A percentile compares a stretch with the other conserved stretches of the same genome.
phyloP scores from a whole-genome alignment of 139 green algal species.

The Chlamydomonas sphaeroides region DNA sequence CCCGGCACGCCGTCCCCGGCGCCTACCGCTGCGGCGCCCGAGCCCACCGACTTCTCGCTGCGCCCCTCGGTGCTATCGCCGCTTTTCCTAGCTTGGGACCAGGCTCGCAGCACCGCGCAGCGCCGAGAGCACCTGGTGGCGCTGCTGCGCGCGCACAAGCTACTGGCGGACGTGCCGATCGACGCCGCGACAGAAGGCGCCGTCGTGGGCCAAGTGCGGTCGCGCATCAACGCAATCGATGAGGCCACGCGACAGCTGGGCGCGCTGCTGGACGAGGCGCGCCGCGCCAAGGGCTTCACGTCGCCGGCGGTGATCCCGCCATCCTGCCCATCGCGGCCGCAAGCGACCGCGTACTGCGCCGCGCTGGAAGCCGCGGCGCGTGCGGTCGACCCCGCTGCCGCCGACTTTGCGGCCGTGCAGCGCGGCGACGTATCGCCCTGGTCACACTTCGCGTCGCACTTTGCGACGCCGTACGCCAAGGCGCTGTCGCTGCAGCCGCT shows the following conservation, averaged over 20 bases:
- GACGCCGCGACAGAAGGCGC: not conserved
- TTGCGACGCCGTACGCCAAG: conserved; percentile 38
- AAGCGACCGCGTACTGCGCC: conserved; percentile 35
- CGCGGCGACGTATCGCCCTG: conserved; percentile 45
- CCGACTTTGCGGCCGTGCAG: conserved; percentile 36
- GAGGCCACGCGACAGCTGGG: not conserved
- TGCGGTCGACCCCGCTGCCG: conserved; percentile 1
- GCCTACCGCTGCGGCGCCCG: too few species aligned
- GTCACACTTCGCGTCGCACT: conserved; percentile 55
- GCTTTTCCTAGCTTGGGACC: conserved; percentile 25
- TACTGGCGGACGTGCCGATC: conserved; percentile 18
- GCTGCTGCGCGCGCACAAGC: conserved; percentile 46
- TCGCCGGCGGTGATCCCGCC: not conserved
- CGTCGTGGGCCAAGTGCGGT: not conserved
- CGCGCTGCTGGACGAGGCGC: not conserved
- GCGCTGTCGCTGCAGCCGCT: conserved; percentile 50
- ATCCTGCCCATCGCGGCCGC: not conserved
- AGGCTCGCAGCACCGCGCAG: not conserved
- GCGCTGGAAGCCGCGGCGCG: conserved; percentile 30
- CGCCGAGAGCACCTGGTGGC: conserved; percentile 44
- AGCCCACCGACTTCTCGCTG: conserved; percentile 37
- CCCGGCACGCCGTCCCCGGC: too few species aligned
- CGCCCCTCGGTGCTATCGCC: conserved; percentile 43
- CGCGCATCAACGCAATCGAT: not conserved
- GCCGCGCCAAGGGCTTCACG: too few species aligned